A percentile compares a stretch with the other conserved stretches of the same genome.
These are phyloP conservation scores for Yamadazyma laniorum DNA, from an alignment of 805 yeast genomes.

Conservation along the genomic window DNA sequence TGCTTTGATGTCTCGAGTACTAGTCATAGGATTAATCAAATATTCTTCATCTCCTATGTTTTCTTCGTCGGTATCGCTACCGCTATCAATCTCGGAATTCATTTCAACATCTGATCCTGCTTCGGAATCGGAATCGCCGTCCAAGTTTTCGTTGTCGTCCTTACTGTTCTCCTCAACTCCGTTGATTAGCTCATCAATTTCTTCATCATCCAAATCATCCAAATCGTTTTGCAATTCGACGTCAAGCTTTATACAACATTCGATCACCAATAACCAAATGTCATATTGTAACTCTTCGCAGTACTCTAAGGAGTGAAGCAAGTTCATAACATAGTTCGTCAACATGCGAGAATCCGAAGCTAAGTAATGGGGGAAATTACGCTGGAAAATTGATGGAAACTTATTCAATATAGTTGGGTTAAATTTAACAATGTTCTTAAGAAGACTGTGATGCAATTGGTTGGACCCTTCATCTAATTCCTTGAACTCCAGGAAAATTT, in stretches of 20 bases:
- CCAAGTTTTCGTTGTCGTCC: constrained; percentile 26
- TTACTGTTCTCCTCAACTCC: constrained; percentile 49
- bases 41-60: constrained; percentile 36
- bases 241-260: constrained; percentile 80
- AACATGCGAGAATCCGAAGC: constrained; percentile 53
- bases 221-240: constrained; percentile 88
- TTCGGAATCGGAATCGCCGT: constrained; percentile 25
- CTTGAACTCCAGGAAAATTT: constrained; percentile 62
- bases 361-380: constrained; percentile 74
- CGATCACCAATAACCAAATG: constrained; percentile 79
- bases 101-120: constrained; percentile 21
- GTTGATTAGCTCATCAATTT: constrained; percentile 51
- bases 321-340: constrained; percentile 63
- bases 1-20: constrained; percentile 48
- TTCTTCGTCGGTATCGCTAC: constrained; percentile 22
- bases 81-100: constrained; percentile 21
- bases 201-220: constrained; percentile 75
- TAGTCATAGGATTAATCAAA: constrained; percentile 36
- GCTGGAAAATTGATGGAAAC: constrained; percentile 56
- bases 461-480: constrained; percentile 8
- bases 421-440: constrained; percentile 61
- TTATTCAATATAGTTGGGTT: constrained; percentile 79
- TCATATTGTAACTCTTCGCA: constrained; percentile 72
- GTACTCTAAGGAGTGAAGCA: constrained; percentile 59
- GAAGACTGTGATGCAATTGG: constrained; percentile 52